phyloP scores from a whole-genome alignment of 176 grass and related monocot species.

The Oropetium thomaeum region DNA sequence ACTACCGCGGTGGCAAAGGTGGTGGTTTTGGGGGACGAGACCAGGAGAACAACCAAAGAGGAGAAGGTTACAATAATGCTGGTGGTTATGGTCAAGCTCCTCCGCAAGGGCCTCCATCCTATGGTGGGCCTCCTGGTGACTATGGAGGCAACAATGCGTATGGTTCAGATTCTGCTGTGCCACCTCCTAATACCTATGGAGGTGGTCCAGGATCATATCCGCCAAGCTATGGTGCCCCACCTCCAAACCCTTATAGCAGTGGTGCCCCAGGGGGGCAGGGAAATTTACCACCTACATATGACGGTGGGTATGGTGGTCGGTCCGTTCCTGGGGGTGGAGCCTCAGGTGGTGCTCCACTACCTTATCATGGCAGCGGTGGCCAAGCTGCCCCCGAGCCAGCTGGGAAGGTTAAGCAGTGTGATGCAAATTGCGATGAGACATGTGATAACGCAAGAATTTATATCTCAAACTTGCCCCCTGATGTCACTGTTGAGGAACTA shows the following conservation, averaged over 20 bases:
- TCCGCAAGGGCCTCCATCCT: conserved; percentile 57
- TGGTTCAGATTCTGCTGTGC: conserved; percentile 60
- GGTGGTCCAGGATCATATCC: conserved; percentile 73
- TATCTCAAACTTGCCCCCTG: conserved; percentile 94
- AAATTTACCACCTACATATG: conserved; percentile 53
- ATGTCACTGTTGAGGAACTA: conserved; percentile 90
- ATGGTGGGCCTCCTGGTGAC: conserved; percentile 56
- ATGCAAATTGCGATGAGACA: conserved; percentile 80
- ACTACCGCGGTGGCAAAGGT: conserved; percentile 50
- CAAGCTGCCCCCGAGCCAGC: conserved; percentile 43
- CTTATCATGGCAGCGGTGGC: conserved; percentile 26
- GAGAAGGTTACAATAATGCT: conserved; percentile 48
- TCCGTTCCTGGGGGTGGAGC: conserved; percentile 46
- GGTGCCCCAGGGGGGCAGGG: conserved; percentile 48
- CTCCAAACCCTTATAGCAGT: conserved; percentile 51
- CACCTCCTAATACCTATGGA: conserved; percentile 64
- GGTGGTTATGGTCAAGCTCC: conserved; percentile 57
- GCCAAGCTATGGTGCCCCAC: conserved; percentile 70
- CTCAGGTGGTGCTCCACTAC: conserved; percentile 36
- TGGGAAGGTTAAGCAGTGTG: conserved; percentile 82
- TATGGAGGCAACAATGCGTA: conserved; percentile 63
- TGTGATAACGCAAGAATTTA: conserved; percentile 99
- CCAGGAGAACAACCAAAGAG: conserved; percentile 44
- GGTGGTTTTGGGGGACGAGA: conserved; percentile 60
- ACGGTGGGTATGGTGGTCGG: conserved; percentile 63